A percentile compares a stretch with the other conserved stretches of the same genome.
Evolutionary conservation across 306 rosid species (phyloP).

Genomic region (Cyclanthera cordifolia): DNA sequence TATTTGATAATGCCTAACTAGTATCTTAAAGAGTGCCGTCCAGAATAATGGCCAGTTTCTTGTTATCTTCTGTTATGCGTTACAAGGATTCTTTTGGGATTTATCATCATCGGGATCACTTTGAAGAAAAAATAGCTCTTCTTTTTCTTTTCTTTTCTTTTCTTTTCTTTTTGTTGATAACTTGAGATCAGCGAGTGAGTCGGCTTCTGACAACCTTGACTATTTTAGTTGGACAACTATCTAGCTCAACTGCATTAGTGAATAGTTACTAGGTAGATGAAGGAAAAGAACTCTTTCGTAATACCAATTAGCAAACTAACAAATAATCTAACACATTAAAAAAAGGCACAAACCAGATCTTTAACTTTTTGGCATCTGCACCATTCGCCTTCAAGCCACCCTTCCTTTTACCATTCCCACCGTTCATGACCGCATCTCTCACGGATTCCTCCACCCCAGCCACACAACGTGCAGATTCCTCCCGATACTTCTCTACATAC

Average conservation of each 20-base stretch:
- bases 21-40: not conserved
- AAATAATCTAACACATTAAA: not conserved
- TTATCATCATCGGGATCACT: too few relatives aligned
- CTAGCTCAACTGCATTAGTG: too few relatives aligned
- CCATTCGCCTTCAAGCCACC: not conserved
- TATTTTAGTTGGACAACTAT: too few relatives aligned
- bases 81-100: not conserved
- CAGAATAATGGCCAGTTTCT: not conserved
- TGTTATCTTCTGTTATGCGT: not conserved
- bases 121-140: too few relatives aligned
- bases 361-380: slow-evolving; percentile 40
- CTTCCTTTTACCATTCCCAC: slow-evolving; percentile 45
- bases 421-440: slow-evolving; percentile 39
- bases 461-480: slow-evolving; percentile 60
- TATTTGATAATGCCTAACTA: too few relatives aligned
- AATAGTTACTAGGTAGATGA: not conserved
- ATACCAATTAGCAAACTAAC: not conserved
- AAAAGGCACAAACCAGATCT: slow-evolving; percentile 51
- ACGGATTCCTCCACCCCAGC: slow-evolving; percentile 65
- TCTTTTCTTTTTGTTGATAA: too few relatives aligned
- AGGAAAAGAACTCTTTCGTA: not conserved
- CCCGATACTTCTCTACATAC: slow-evolving; percentile 73
- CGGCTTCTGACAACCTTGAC: too few relatives aligned
- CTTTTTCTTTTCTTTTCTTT: too few relatives aligned
- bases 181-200: too few relatives aligned